Base-by-base conservation (phyloP, 495 filamentous ascomycete genomes). In the Aspergillus hancockii region DNA sequence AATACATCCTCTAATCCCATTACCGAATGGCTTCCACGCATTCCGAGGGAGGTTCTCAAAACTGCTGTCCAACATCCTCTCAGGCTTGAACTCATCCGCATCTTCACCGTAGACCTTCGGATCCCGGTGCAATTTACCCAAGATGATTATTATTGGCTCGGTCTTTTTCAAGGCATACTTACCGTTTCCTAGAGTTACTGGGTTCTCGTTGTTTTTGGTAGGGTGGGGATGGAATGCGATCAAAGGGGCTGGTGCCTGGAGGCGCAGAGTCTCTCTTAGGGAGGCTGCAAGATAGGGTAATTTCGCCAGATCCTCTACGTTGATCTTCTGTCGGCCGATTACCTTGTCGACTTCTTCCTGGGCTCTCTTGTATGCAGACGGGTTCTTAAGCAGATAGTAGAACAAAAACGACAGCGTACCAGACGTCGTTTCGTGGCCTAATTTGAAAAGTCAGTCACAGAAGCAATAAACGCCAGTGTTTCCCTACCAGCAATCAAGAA, bases 341-440 rank as follows among this genome's bases (percentile, higher is more conserved):
- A 93, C 85, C 0, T 67, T 58, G 62, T 90, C 88, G 16, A 92
- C 75, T 63, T 92, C 89, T 55, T 85, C 71, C 52, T 88, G 85
- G 1, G 87, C 88, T 59, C 80, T 80, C 34, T 71, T 68, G 59
- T 88, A 81, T 0, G 83, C 78, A 12, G 76, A 63, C 0, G 88
- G 88, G 59, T 86, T 85, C 63, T 83, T 84, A 1, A 89, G 65
- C 9, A 92, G 69, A 54, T 82, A 79, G 60, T 84, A 82, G 55
- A 90, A 83, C 4, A 76, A 55, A 45, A 83, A 77, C 16, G 80
- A 78, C 4, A 87, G 59, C 55, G 81, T 72, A 41, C 81, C 84
- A 14, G 84, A 85, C 0, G 89, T 92, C 0, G 89, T 92, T 70
- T 92, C 89, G 61, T 92, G 88, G 1, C 89, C 88, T 76, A 46